A percentile compares a stretch with the other conserved stretches of the same genome.
Conservation (phyloP, 148 eudicot genomes). For the Persicaria maculosa region DNA sequence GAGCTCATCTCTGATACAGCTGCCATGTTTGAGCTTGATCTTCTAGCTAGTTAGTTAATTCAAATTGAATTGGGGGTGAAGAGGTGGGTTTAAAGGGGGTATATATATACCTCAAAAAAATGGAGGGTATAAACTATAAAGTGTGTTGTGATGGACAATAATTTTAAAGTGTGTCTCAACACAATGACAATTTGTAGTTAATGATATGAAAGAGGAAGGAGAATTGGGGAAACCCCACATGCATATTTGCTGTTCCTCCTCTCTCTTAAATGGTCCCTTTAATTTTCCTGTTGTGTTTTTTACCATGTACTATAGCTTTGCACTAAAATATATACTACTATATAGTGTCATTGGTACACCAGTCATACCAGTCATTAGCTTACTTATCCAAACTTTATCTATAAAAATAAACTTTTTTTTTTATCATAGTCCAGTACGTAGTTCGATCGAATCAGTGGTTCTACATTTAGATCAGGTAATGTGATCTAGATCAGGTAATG, state of each 20-base stretch:
- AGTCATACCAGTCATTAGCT: no score
- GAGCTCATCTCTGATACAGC: conserved; percentile 16
- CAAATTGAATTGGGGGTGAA: not conserved
- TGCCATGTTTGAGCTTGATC: conserved; percentile 26
- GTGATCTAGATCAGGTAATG: no score
- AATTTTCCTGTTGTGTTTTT: not conserved
- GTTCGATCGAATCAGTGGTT: no score
- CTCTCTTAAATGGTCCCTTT: not conserved
- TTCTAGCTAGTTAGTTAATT: not conserved
- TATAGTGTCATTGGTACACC: not conserved
- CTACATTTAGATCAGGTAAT: no score
- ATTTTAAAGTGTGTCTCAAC: conserved; percentile 4
- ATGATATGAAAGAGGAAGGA: conserved; percentile 11
- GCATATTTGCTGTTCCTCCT: conserved; percentile 5
- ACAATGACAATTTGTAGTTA: not conserved
- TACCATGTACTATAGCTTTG: not conserved
- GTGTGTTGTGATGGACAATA: not conserved
- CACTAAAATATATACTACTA: not conserved
- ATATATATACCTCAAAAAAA: not conserved
- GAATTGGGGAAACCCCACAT: conserved; percentile 11
- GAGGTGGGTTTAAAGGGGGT: not conserved
- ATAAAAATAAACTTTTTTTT: no score
- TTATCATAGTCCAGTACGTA: no score
- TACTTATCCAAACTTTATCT: no score
- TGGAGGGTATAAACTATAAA: not conserved